phyloP scores from a whole-genome alignment of 305 asterid genomes.

The Fraxinus dipetala region DNA sequence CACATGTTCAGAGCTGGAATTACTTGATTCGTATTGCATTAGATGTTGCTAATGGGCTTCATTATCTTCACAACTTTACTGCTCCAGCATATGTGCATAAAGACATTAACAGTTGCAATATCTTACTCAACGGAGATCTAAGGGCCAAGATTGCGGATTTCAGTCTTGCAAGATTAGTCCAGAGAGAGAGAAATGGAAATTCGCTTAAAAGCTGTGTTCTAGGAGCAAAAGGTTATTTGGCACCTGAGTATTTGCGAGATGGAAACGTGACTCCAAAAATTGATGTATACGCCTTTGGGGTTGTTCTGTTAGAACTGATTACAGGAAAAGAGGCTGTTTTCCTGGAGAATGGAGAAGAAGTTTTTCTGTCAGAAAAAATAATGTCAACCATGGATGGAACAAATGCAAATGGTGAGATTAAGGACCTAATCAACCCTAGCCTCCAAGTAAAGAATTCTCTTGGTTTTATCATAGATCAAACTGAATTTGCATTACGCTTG shows the following conservation, averaged over 20 bases:
- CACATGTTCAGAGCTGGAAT: slow-evolving; percentile 43
- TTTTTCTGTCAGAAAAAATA: slow-evolving; percentile 36
- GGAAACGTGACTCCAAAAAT: slow-evolving; percentile 43
- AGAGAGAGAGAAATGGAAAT: slow-evolving; percentile 20
- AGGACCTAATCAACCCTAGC: slow-evolving; percentile 41
- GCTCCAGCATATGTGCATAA: slow-evolving; percentile 56
- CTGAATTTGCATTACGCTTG: slow-evolving; percentile 45
- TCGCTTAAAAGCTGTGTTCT: slow-evolving; percentile 21
- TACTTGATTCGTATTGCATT: slow-evolving; percentile 45
- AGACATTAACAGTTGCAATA: slow-evolving; percentile 41
- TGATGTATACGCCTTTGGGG: slow-evolving; percentile 62
- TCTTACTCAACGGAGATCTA: slow-evolving; percentile 40
- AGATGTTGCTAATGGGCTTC: slow-evolving; percentile 57
- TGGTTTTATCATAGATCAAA: slow-evolving; percentile 53
- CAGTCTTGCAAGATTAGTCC: slow-evolving; percentile 36
- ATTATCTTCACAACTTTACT: slow-evolving; percentile 58
- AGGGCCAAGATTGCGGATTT: slow-evolving; percentile 60
- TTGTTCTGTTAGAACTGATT: slow-evolving; percentile 50
- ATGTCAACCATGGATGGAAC: slow-evolving; percentile 25
- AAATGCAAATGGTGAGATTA: slow-evolving; percentile 15
- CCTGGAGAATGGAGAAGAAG: slow-evolving; percentile 38
- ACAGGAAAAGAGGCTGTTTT: slow-evolving; percentile 48
- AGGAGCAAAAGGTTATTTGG: slow-evolving; percentile 51
- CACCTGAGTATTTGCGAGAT: slow-evolving; percentile 45
- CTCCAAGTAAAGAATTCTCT: slow-evolving; percentile 56